A percentile compares a stretch with the other conserved stretches of the same genome.
Evolutionary conservation across 805 yeast genomes (phyloP).

Genomic region (Lipomyces chichibuensis): DNA sequence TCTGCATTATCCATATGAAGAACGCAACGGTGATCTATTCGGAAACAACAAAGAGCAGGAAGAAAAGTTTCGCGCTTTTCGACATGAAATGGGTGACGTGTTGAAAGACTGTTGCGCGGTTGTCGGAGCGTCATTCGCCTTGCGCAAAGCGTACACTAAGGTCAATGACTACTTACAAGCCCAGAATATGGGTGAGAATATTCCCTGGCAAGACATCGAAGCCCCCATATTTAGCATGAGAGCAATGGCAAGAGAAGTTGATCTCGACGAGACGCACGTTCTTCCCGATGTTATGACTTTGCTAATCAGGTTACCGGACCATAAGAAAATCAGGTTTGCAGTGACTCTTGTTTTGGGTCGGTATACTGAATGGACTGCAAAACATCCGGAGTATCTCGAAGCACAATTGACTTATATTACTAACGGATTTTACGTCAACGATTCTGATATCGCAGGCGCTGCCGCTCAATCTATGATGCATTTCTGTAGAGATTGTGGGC

Average conservation of each 20-base stretch:
- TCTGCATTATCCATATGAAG: conserved; percentile 69
- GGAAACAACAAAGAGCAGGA: conserved; percentile 74
- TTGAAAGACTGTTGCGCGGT: conserved; percentile 93
- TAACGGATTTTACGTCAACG: conserved; percentile 60
- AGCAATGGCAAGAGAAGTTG: conserved; percentile 91
- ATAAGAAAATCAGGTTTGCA: conserved; percentile 85
- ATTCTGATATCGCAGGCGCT: conserved; percentile 67
- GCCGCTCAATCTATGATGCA: conserved; percentile 93
- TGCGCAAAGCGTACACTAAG: conserved; percentile 67
- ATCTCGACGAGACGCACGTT: conserved; percentile 62
- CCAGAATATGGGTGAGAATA: conserved; percentile 45
- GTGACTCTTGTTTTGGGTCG: conserved; percentile 93
- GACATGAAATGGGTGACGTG: conserved; percentile 98
- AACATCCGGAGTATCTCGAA: conserved; percentile 80
- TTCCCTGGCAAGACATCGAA: conserved; percentile 85
- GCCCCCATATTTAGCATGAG: conserved; percentile 88
- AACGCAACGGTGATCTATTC: conserved; percentile 55
- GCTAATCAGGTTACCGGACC: conserved; percentile 74
- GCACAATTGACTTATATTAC: conserved; percentile 83
- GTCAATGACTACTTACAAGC: conserved; percentile 51
- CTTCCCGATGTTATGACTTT: conserved; percentile 77
- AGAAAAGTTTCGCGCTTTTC: conserved; percentile 88
- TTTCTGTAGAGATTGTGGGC: conserved; percentile 83
- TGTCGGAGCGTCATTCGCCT: conserved; percentile 72
- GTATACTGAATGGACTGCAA: conserved; percentile 92